Conservation (phyloP, 768 basidiomycete species). For the Neoboletus subvelutipes region DNA sequence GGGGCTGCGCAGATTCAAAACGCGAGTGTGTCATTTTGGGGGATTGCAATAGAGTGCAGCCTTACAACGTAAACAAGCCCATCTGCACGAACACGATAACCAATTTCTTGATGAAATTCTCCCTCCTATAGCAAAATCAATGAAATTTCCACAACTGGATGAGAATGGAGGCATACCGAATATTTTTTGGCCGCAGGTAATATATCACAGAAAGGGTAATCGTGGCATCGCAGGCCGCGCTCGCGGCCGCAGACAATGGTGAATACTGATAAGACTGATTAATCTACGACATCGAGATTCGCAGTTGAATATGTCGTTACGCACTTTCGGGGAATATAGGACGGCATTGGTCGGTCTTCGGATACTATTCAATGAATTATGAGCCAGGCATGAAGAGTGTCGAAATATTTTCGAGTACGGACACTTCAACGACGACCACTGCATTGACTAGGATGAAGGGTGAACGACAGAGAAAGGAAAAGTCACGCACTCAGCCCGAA, state of each 20-base stretch:
- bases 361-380: conserved; percentile 1
- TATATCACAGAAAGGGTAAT: conserved; percentile 13
- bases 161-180: not conserved
- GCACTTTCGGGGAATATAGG: not conserved
- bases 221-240: conserved; percentile 6
- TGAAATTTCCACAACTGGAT: not conserved
- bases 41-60: not conserved
- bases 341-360: not conserved
- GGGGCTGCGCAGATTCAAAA: conserved; percentile 5
- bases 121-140: not conserved
- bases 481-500: conserved; percentile 8
- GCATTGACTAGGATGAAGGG: not conserved
- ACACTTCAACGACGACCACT: conserved; percentile 2
- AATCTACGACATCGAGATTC: not conserved
- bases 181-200: conserved; percentile 10
- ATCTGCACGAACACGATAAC: conserved; percentile 10
- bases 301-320: not conserved
- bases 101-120: conserved; percentile 5
- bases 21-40: not conserved
- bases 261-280: not conserved
- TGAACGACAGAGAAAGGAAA: not conserved
- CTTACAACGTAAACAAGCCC: conserved; percentile 18
- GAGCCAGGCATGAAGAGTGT: not conserved
- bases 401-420: not conserved
- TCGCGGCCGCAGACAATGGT: not conserved